Evolutionary conservation across 2,329 filamentous ascomycete species (phyloP).

Genomic region (Fusarium sambucinum): DNA sequence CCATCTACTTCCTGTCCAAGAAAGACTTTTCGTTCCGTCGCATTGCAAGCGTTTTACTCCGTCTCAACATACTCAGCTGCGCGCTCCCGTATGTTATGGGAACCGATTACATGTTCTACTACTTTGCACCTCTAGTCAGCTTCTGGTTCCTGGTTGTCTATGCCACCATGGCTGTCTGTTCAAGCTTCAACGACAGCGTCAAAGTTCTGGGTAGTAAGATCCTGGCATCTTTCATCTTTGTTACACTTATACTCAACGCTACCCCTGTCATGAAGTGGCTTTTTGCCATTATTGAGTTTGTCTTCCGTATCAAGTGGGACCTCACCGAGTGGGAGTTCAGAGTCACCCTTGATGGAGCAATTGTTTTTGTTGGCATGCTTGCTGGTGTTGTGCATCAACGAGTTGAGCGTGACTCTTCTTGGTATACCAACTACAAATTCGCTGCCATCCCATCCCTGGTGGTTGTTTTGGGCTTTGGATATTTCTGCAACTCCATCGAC

Average conservation of each 20-base stretch:
- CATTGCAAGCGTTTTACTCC: conserved; percentile 64
- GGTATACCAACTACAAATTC: conserved; percentile 41
- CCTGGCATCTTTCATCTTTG: conserved; percentile 54
- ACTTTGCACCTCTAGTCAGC: conserved; percentile 68
- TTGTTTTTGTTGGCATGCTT: conserved; percentile 69
- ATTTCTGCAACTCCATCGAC: conserved; percentile 10
- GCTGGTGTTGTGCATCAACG: conserved; percentile 48
- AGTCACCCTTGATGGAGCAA: conserved; percentile 64
- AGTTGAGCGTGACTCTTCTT: conserved; percentile 30
- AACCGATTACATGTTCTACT: conserved; percentile 65
- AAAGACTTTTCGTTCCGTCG: conserved; percentile 68
- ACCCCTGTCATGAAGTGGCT: conserved; percentile 39
- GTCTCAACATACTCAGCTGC: conserved; percentile 68
- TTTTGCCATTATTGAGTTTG: conserved; percentile 50
- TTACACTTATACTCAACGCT: conserved; percentile 48
- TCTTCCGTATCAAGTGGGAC: conserved; percentile 63
- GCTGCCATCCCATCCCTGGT: conserved; percentile 38
- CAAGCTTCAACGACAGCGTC: conserved; percentile 57
- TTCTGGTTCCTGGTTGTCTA: conserved; percentile 74
- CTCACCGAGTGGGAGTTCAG: conserved; percentile 63
- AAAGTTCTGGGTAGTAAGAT: conserved; percentile 62
- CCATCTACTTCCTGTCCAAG: conserved; percentile 67
- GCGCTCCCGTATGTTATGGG: conserved; percentile 67
- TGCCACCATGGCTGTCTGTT: conserved; percentile 60
- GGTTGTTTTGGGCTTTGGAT: conserved; percentile 50